These are phyloP conservation scores for Insectozyma bohioensis DNA, from an alignment of 1,139 yeast species.

Conservation along the genomic window DNA sequence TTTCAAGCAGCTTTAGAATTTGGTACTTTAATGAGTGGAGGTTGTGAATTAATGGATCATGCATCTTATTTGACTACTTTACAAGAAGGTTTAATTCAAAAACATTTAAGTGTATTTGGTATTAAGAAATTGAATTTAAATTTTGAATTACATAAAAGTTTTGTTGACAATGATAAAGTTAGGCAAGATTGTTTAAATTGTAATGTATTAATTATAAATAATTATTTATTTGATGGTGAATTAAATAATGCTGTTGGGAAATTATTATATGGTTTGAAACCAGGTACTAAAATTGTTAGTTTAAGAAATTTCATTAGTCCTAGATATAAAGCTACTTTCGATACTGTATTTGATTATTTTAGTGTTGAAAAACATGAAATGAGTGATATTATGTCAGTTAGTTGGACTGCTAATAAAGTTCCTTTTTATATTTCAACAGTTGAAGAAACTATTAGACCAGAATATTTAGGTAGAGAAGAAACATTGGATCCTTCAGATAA, in stretches of 20 bases:
- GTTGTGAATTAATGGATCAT: slow-evolving; percentile 85
- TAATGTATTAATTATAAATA: slow-evolving; percentile 76
- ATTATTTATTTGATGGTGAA: slow-evolving; percentile 75
- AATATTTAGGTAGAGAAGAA: slow-evolving; percentile 21
- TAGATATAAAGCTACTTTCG: slow-evolving; percentile 53
- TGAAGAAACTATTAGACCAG: slow-evolving; percentile 36
- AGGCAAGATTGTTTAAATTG: slow-evolving; percentile 54
- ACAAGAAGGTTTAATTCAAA: slow-evolving; percentile 59
- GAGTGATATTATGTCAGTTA: slow-evolving; percentile 67
- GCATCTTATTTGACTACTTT: slow-evolving; percentile 68
- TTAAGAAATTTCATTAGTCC: slow-evolving; percentile 71
- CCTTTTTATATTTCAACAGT: slow-evolving; percentile 79
- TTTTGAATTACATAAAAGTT: slow-evolving; percentile 67
- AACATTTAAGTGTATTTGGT: slow-evolving; percentile 65
- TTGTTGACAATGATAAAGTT: slow-evolving; percentile 64
- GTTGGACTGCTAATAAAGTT: slow-evolving; percentile 90
- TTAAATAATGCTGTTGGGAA: slow-evolving; percentile 69
- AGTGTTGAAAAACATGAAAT: slow-evolving; percentile 65
- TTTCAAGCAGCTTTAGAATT: slow-evolving; percentile 86
- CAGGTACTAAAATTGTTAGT: slow-evolving; percentile 79
- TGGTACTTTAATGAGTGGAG: slow-evolving; percentile 76
- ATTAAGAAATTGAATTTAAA: slow-evolving; percentile 54
- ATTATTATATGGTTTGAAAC: slow-evolving; percentile 59
- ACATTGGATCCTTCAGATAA: too few species aligned
- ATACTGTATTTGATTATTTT: slow-evolving; percentile 62